These are phyloP conservation scores for Lactarius indigo DNA, from an alignment of 768 basidiomycete genomes.

Conservation along the genomic window DNA sequence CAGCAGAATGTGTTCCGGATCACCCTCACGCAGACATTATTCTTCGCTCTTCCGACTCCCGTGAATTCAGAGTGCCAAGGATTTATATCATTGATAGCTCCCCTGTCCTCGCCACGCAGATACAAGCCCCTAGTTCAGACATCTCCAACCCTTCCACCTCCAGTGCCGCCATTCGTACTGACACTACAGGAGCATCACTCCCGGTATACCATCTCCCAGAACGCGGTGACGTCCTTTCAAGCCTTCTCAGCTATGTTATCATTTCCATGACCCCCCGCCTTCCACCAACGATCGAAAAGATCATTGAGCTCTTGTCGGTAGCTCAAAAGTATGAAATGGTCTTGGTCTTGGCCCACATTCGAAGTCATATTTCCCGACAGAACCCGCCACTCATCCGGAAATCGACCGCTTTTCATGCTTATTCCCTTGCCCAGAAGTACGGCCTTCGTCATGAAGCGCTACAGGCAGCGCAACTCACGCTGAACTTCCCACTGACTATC, in stretches of 20 bases:
- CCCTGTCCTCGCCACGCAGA: conserved; percentile 28
- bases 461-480: conserved; percentile 6
- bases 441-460: conserved; percentile 9
- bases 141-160: neutral
- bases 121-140: neutral
- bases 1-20: neutral
- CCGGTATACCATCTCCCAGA: conserved; percentile 8
- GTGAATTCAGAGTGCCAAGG: conserved; percentile 11
- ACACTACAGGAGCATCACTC: neutral
- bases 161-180: neutral
- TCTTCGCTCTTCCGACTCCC: conserved; percentile 3
- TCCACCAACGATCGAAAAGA: conserved; percentile 5
- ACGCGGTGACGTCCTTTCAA: conserved; percentile 8
- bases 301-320: conserved; percentile 6
- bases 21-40: conserved; percentile 10
- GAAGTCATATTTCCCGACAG: neutral
- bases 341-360: neutral
- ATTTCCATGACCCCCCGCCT: conserved; percentile 1
- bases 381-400: conserved; percentile 10
- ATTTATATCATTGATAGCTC: conserved; percentile 15
- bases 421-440: conserved; percentile 5
- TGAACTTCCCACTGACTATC: neutral
- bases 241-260: conserved; percentile 15
- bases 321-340: conserved; percentile 14
- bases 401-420: conserved; percentile 6